Evolutionary conservation across 345 rosid species (phyloP), one percentile per base, ranked within the genome.

Genomic region (Aegle marmelos): DNA sequence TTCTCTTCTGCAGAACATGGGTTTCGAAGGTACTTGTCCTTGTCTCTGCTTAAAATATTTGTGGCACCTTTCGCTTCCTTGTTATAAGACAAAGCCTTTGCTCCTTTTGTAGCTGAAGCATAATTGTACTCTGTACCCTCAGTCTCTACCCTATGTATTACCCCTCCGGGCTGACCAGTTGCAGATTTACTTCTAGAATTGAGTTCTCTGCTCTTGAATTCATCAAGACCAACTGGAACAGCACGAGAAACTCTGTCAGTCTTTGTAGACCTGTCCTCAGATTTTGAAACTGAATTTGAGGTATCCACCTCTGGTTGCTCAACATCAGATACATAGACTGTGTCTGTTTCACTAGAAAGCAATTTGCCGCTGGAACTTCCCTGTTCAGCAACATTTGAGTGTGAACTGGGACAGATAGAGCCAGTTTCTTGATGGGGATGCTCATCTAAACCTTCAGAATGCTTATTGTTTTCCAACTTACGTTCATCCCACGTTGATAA

Each of bases 21-120:
- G 75, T 94, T 96, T 21, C 98, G 82, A 64, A 96, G 92, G 83
- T 96, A 94, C 83, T 96, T 96, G 81, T 96, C 98, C 84, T 86
- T 87, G 87, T 94, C 99, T 81, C 90, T 78, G 82, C 85, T 82
- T 83, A 96, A 78, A 82, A 96, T 89, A 76, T 90, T 92, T 10
- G 91, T n/a, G 63, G 95, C 93, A 0, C 98, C 99, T 73, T 96
- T 96, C 33, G 98, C 91, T 89, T 96, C 99, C 91, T 91, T 96
- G 84, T 96, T 96, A 76, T 77, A 90, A 75, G 80, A 85, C 88
- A 96, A 76, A 71, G 92, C 93, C 79, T 96, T 96, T 48, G 98
- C 97, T 58, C 98, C 98, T 83, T 94, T 94, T 22, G 98, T 83
- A 79, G 95, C 89, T 22, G 94, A 91, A 56, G 98, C 99, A 80